Evolutionary conservation across 139 green algal species (phyloP), one percentile per base, ranked within the genome.

Genomic region (Chlamydomonas incerta): DNA sequence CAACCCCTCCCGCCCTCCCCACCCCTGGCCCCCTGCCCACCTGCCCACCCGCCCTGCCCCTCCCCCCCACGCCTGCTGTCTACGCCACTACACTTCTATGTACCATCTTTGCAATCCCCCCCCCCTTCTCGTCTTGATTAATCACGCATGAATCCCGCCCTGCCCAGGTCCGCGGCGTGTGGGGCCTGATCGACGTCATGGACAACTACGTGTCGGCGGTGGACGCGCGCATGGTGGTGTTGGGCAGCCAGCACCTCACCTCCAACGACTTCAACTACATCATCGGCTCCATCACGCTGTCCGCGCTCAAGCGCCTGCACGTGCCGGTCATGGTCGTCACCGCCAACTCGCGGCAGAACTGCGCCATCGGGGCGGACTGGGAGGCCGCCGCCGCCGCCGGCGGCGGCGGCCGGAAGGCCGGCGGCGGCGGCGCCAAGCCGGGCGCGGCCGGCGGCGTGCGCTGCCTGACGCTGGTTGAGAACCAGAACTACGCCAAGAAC

Each of bases 231-330:
- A 41, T 86, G 80, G 80, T 86, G 52, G 80, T 86, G 3, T 80
- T 86, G 80, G 80, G 80, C 68, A 63, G 33, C 34, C 41, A 86
- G 68, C 80, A 86, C 69, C 68, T 86, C 52, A 86, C 80, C 80
- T 72, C 52, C 55, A 86, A 86, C 57, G 34, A 86, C 67, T 86
- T 86, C 80, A 86, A 86, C 80, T 86, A 86, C 80, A 55, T 70
- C 31, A 79, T 89, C 47, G 76, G 67, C 31, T 86, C 76, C 62
- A 70, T 81, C 58, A 74, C 85, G 20, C 85, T 89, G 21, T 80
- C 76, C 69, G 77, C 70, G 21, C 57, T 89, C 58, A 83, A 86
- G 72, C 85, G 85, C 41, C 46, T 89, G n/a, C 37, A 70, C 46
- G 47, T 74, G 69, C 85, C 85, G 1, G 69, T 89, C 66, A 52